These are phyloP conservation scores for Talaromyces rugulosus DNA, from an alignment of 2,329 filamentous ascomycete species.

Conservation along the genomic window DNA sequence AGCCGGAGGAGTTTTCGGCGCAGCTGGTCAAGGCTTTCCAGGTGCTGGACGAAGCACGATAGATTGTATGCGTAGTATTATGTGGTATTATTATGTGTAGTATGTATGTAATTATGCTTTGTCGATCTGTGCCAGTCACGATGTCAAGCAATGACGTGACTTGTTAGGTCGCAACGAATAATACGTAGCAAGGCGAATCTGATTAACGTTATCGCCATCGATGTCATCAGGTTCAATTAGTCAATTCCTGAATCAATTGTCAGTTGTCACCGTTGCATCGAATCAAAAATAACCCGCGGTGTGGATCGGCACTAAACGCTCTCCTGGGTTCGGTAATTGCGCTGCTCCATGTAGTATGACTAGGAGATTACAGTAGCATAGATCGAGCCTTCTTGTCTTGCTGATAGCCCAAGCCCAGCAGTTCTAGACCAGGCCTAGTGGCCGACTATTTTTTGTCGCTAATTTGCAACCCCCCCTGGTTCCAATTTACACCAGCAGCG, in stretches of 20 bases:
- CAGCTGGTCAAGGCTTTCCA: no score
- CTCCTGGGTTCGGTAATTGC: background rate
- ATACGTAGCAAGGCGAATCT: no score
- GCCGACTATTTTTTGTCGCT: background rate
- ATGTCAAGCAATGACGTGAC: background rate
- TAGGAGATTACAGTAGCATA: no score
- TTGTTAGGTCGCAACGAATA: background rate
- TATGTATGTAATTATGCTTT: no score
- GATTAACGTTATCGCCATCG: background rate
- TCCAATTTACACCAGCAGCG: no score
- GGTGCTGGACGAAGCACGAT: no score
- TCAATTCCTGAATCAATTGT: background rate
- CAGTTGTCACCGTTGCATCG: background rate
- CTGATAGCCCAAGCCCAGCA: background rate
- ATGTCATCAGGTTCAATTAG: background rate
- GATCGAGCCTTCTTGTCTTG: no score
- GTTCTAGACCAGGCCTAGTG: background rate
- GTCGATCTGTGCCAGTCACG: no score
- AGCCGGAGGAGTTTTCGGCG: no score
- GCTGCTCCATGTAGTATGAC: no score
- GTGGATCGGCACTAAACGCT: background rate
- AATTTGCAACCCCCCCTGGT: background rate
- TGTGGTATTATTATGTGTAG: no score
- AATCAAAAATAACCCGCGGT: background rate
- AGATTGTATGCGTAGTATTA: no score